Base-by-base conservation (phyloP, 805 yeast genomes). In the Wickerhamomyces queroliae region DNA sequence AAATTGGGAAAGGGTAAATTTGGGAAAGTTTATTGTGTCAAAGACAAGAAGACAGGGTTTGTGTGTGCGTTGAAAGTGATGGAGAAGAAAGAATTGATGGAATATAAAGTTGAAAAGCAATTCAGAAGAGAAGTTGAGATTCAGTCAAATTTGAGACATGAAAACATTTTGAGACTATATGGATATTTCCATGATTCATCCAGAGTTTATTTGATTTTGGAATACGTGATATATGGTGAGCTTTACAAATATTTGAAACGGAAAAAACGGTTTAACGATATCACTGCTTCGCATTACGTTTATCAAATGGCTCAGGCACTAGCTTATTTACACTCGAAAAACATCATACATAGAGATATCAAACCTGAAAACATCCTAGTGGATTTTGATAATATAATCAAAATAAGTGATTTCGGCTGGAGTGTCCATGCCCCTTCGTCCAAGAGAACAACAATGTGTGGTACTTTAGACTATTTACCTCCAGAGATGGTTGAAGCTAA, bases 351-450 rank as follows among this genome's bases (percentile, higher is more conserved):
- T 56, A 72, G 98, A 44, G 99, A 91, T 56, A 77, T 91, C 47
- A 91, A 91, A 60, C 98, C 98, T 0, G 98, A 93, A 57, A 91
- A 91, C 52, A 84, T 91, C 36, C 63, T 91, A 32, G 65, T 91
- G 10, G 87, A 88, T 7, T 72, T 80, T 44, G 78, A 86, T 54
- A 85, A 89, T 46, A 75, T 74, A 19, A 70, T 91, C 39, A 91
- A 90, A 58, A 70, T 91, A 28, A 83, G 96, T 16, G 99, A 91
- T 62, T 91, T 93, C 58, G 99, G 99, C 12, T 91, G 97, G 97
- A 83, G 95, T 40, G 91, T 90, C 3, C 46, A 78, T 48, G 72
- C 84, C 0, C 76, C 78, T 1, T 63, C 73, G 0, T 63, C 69
- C 0, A 73, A 76, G 45, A 66, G 96, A 52, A 70, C 78, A 13